Evolutionary conservation across 2,329 filamentous ascomycete species (phyloP).

Genomic region (Gnomoniopsis sp.): DNA sequence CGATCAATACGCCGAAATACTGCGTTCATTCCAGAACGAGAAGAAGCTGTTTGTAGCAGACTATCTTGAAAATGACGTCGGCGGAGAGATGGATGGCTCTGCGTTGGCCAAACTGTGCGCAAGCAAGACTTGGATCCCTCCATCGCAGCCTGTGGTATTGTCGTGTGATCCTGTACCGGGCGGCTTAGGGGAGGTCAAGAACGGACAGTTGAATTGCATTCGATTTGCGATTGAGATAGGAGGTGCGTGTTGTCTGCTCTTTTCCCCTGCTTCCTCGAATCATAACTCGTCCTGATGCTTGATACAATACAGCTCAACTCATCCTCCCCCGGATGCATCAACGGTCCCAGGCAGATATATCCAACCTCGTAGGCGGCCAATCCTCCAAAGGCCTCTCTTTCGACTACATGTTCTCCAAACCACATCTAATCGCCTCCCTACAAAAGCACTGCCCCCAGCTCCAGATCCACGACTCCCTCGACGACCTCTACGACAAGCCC

Average conservation of each 20-base stretch:
- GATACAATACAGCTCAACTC: slow-evolving; percentile 29
- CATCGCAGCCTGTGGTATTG: slow-evolving; percentile 33
- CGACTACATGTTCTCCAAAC: slow-evolving; percentile 33
- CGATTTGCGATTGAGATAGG: slow-evolving; percentile 45
- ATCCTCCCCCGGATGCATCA: slow-evolving; percentile 34
- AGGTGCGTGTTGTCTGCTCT: slow-evolving; percentile 29
- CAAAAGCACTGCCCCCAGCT: slow-evolving; percentile 33
- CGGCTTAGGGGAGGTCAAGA: slow-evolving; percentile 41
- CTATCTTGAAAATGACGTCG: slow-evolving; percentile 31
- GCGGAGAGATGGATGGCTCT: slow-evolving; percentile 28
- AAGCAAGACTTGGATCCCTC: slow-evolving; percentile 34
- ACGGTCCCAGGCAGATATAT: slow-evolving; percentile 29
- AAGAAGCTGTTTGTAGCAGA: slow-evolving; percentile 31
- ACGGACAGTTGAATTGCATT: slow-evolving; percentile 42
- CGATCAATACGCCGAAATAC: slow-evolving; percentile 22
- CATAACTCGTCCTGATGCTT: slow-evolving; percentile 18
- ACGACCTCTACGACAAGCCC: slow-evolving; percentile 32
- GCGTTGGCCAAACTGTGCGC: slow-evolving; percentile 32
- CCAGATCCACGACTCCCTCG: slow-evolving; percentile 30
- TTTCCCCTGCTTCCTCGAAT: slow-evolving; percentile 9
- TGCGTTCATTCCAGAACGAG: slow-evolving; percentile 29
- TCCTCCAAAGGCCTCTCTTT: slow-evolving; percentile 27
- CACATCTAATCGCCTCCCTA: slow-evolving; percentile 29
- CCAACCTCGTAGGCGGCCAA: slow-evolving; percentile 22
- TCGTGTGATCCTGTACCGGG: slow-evolving; percentile 40